Conservation (phyloP, 331 rosid species). For the Quercus phellos region DNA sequence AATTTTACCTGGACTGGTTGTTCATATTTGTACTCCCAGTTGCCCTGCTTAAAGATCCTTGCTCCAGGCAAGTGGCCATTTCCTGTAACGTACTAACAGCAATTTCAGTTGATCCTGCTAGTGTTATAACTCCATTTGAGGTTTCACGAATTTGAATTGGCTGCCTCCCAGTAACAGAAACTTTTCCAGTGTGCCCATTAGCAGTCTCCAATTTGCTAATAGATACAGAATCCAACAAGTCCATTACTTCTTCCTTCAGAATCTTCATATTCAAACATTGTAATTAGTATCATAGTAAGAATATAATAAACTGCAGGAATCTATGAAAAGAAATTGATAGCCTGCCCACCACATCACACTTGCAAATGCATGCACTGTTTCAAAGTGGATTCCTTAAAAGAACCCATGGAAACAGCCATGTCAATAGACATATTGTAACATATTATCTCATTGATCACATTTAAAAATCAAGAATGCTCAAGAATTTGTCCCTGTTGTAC, state of each 20-base stretch:
- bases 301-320: not conserved
- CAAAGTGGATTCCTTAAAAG: slow-evolving; percentile 6
- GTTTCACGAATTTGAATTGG: slow-evolving; percentile 74
- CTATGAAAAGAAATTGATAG: slow-evolving; percentile 8
- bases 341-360: slow-evolving; percentile 1
- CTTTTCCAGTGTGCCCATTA: slow-evolving; percentile 55
- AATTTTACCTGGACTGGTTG: slow-evolving; percentile 67
- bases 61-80: slow-evolving; percentile 75
- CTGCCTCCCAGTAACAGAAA: slow-evolving; percentile 44
- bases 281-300: slow-evolving; percentile 12
- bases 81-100: slow-evolving; percentile 61
- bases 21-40: slow-evolving; percentile 91
- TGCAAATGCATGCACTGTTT: slow-evolving; percentile 14
- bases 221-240: slow-evolving; percentile 58
- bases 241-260: slow-evolving; percentile 77
- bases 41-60: slow-evolving; percentile 72
- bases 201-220: slow-evolving; percentile 48
- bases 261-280: slow-evolving; percentile 50
- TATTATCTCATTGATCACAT: not conserved
- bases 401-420: slow-evolving; percentile 2
- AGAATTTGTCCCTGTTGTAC: not conserved
- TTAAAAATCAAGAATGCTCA: slow-evolving; percentile 3
- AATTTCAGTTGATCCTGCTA: slow-evolving; percentile 69
- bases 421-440: not conserved
- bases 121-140: slow-evolving; percentile 66